A percentile compares a stretch with the other conserved stretches of the same genome.
These are phyloP conservation scores for Epicoccum sorghinum DNA, from an alignment of 2,329 filamentous ascomycete genomes.

Conservation along the genomic window DNA sequence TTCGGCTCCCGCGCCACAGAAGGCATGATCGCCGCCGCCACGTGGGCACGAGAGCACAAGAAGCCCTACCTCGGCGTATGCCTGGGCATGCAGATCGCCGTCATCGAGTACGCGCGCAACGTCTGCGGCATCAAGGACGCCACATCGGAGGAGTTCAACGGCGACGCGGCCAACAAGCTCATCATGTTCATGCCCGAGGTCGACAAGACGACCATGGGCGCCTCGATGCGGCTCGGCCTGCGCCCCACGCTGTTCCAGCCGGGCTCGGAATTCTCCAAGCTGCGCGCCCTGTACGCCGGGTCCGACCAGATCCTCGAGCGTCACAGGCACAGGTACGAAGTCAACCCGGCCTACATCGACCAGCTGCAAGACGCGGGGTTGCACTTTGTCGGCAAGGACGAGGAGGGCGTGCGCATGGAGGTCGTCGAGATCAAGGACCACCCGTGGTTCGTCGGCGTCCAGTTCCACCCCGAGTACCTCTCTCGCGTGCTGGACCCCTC, in stretches of 20 bases:
- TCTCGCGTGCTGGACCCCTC: conserved; percentile 75
- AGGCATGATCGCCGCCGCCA: conserved; percentile 88
- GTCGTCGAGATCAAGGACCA: conserved; percentile 82
- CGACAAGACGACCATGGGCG: conserved; percentile 76
- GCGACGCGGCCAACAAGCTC: conserved; percentile 67
- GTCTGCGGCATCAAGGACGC: conserved; percentile 68
- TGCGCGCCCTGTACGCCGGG: conserved; percentile 74
- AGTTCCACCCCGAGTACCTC: conserved; percentile 89
- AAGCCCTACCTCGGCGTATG: conserved; percentile 89
- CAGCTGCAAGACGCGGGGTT: conserved; percentile 72
- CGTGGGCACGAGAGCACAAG: conserved; percentile 82
- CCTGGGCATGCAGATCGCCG: conserved; percentile 89
- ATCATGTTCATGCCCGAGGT: conserved; percentile 95
- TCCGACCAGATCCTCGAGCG: conserved; percentile 65
- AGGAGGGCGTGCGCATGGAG: conserved; percentile 80
- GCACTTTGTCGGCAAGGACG: conserved; percentile 79
- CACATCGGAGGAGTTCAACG: conserved; percentile 63
- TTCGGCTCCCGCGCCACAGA: conserved; percentile 83
- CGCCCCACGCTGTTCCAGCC: conserved; percentile 77
- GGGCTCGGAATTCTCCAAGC: conserved; percentile 76
- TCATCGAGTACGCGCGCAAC: conserved; percentile 85
- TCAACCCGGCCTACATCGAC: conserved; percentile 80
- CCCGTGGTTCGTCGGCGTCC: conserved; percentile 83
- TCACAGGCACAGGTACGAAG: conserved; percentile 89
- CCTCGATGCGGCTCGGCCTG: conserved; percentile 84